Evolutionary conservation across 2,329 filamentous ascomycete species (phyloP), one percentile per base, ranked within the genome.

Genomic region (Bertia moriformis): DNA sequence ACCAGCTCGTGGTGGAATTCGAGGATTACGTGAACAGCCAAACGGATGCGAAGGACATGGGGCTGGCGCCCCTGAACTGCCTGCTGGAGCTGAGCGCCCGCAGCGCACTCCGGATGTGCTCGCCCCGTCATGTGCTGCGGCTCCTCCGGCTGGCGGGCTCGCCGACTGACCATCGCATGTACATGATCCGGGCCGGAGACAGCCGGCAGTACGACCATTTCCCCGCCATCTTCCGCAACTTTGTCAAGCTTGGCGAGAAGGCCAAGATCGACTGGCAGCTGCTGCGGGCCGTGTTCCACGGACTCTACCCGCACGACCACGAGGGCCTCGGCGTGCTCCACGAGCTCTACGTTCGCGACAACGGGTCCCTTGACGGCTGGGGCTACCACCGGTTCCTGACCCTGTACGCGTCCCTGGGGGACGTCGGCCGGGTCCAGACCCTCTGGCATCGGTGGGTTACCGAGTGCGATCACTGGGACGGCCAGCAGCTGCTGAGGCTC

Each of bases 371-470:
- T 27, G 22, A 27, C 22, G 7, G 7, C 7, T 27, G 22, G 22
- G 32, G 10, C 7, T 36, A 36, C 17, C 10, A n/a, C 14, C 10
- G 10, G 14, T 36, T 10, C 42, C 53, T 73, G 39, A 58, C 55
- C 3, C 66, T 69, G 32, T 66, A 72, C 44, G 66, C 69, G 13
- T 43, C 49, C 4, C 52, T 54, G 3, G 70, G 70, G 14, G 63
- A 74, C 46, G 54, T 65, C n/a, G 50, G 52, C 22, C 51, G 57
- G 14, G 63, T 71, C 2, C 55, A 59, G 33, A 54, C 55, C 4
- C 46, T 74, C 17, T 71, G 66, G 60, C 49, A 53, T 12, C 56
- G 65, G 36, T 71, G 63, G 38, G 51, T 56, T 7, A 40, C 43
- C 4, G 20, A 4, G n/a, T 19, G 19, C 3, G 40, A 45, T 18